A percentile compares a stretch with the other conserved stretches of the same genome.
These are phyloP conservation scores for Quercus tomentella DNA, from an alignment of 331 rosid species.

Conservation along the genomic window DNA sequence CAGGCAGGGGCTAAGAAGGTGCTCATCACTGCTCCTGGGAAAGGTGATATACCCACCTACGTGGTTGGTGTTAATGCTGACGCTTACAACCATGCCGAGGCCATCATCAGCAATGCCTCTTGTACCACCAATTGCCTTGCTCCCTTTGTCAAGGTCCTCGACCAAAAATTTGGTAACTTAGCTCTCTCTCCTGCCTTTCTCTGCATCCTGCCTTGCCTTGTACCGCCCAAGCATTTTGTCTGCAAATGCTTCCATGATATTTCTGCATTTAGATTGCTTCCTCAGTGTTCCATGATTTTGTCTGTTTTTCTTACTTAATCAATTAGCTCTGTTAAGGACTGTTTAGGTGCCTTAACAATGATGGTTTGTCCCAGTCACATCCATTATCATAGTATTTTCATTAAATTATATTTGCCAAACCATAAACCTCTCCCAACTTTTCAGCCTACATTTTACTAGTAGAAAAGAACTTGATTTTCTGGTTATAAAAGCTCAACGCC, in stretches of 20 bases:
- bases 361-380: neutral
- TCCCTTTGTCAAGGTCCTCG: constrained; percentile 97
- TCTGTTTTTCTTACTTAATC: neutral
- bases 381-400: neutral
- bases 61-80: constrained; percentile 91
- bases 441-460: neutral
- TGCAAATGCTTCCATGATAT: neutral
- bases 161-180: constrained; percentile 76
- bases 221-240: neutral
- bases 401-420: neutral
- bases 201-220: neutral
- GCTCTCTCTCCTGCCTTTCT: neutral
- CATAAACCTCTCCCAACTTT: too few species aligned
- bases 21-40: constrained; percentile 97
- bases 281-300: too few species aligned
- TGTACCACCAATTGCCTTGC: constrained; percentile 99
- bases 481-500: neutral
- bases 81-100: constrained; percentile 56
- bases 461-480: neutral
- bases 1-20: constrained; percentile 96
- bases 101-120: constrained; percentile 97
- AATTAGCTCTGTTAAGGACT: neutral
- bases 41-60: constrained; percentile 97
- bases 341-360: neutral
- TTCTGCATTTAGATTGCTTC: too few species aligned